Conservation (phyloP, 805 yeast genomes). For the Citeromyces nyonsensis region DNA sequence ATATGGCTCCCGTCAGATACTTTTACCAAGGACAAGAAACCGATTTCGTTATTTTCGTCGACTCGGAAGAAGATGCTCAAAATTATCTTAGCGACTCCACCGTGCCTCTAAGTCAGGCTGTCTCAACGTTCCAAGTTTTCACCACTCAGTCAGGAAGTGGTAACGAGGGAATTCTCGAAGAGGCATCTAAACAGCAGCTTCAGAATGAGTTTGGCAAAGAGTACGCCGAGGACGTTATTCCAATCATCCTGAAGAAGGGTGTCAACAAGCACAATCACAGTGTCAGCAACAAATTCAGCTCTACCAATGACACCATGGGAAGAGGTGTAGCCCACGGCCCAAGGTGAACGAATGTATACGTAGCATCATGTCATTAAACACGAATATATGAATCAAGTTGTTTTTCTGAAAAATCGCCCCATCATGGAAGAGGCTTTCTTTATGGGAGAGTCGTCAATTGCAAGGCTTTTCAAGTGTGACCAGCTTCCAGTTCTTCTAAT, state of each 20-base stretch:
- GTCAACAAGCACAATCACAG: conserved; percentile 22
- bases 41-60: no score
- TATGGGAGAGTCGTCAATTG: no score
- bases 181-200: conserved; percentile 14
- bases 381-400: conserved; percentile 2
- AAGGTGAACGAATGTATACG: neutral
- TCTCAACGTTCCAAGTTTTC: conserved; percentile 2
- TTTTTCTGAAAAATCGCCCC: conserved; percentile 3
- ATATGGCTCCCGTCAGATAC: neutral
- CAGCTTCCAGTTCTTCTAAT: no score
- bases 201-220: conserved; percentile 55
- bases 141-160: neutral
- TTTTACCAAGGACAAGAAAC: no score
- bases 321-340: conserved; percentile 8
- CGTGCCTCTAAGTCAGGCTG: conserved; percentile 1
- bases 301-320: conserved; percentile 32
- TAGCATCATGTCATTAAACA: conserved; percentile 1
- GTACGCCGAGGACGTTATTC: conserved; percentile 39
- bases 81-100: conserved; percentile 1
- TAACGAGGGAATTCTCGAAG: neutral
- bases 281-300: conserved; percentile 11
- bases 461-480: no score
- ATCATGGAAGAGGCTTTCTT: no score
- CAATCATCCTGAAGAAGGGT: conserved; percentile 46
- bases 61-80: conserved; percentile 1